Percentiles rank a stretch among this genome's conserved stretches.
Conservation (phyloP, 495 filamentous ascomycete genomes). For the Xylaria venustula region DNA sequence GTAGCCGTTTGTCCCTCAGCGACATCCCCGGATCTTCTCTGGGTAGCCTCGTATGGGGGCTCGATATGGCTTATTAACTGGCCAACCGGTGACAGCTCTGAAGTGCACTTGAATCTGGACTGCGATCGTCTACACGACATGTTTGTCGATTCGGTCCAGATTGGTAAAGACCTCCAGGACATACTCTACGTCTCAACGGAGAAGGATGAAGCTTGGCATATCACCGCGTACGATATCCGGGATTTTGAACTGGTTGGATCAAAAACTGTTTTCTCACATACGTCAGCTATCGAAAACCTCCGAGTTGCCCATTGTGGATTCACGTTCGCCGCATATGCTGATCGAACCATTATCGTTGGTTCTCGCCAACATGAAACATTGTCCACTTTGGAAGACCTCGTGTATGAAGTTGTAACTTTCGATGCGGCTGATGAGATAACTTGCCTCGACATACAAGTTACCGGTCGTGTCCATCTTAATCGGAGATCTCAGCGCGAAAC, state of each 20-base stretch:
- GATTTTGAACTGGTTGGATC: constrained; percentile 18
- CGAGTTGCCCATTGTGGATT: constrained; percentile 24
- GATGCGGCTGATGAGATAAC: constrained; percentile 54
- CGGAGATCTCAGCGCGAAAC: constrained; percentile 35
- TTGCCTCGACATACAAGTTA: constrained; percentile 53
- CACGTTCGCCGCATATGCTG: constrained; percentile 22
- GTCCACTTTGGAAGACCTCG: constrained; percentile 34
- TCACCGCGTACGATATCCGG: constrained; percentile 41
- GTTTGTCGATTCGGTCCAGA: constrained; percentile 40
- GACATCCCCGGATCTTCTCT: constrained; percentile 56
- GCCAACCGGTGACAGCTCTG: constrained; percentile 55
- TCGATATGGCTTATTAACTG: constrained; percentile 74
- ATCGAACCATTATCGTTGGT: constrained; percentile 24
- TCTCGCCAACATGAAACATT: constrained; percentile 11
- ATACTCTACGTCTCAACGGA: constrained; percentile 41
- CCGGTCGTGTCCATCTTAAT: constrained; percentile 28
- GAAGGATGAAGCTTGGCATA: constrained; percentile 34
- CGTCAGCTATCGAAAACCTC: constrained; percentile 32
- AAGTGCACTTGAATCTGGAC: constrained; percentile 32
- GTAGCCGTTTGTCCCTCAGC: constrained; percentile 61
- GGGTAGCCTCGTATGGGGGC: constrained; percentile 67
- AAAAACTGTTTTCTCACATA: constrained; percentile 32
- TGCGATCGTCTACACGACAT: constrained; percentile 33
- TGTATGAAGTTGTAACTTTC: constrained; percentile 50
- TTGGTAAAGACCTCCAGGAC: constrained; percentile 36